Evolutionary conservation across 306 rosid species (phyloP).

Genomic region (Alnus rubra): DNA sequence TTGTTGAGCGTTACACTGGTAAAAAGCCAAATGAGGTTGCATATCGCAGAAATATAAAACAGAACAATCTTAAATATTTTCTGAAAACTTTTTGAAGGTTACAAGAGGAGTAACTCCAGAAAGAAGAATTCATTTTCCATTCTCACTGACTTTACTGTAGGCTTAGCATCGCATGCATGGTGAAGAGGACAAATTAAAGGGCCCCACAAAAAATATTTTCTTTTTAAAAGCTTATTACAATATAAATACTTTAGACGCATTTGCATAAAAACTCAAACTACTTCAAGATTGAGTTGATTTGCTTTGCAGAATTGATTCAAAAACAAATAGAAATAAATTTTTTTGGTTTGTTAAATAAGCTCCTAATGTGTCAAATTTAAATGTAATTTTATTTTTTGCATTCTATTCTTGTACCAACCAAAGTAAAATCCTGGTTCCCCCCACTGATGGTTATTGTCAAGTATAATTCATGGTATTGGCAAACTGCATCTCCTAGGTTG

Average conservation of each 20-base stretch:
- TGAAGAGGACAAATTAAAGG: conserved; percentile 5
- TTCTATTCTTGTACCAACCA: neutral
- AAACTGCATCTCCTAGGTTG: conserved; percentile 12
- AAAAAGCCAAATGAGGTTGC: conserved; percentile 34
- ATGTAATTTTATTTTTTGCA: neutral
- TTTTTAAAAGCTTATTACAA: neutral
- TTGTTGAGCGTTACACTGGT: conserved; percentile 86
- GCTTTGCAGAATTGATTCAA: neutral
- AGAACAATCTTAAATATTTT: conserved; percentile 1
- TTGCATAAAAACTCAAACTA: neutral
- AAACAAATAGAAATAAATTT: neutral
- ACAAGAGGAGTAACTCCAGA: conserved; percentile 24
- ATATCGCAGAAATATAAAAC: neutral
- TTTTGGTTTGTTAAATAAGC: neutral
- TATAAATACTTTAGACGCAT: neutral
- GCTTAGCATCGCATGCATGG: conserved; percentile 14
- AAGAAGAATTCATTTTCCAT: neutral
- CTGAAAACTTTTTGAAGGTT: conserved; percentile 15
- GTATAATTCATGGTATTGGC: neutral
- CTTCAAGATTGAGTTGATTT: neutral
- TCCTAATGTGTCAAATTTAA: neutral
- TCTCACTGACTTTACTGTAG: conserved; percentile 5
- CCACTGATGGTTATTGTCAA: conserved; percentile 8
- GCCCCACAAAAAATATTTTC: conserved; percentile 14
- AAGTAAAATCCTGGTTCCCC: neutral